Conservation (phyloP, 1,139 yeast genomes). For the Hemisphaericaspora lyxosophila region DNA sequence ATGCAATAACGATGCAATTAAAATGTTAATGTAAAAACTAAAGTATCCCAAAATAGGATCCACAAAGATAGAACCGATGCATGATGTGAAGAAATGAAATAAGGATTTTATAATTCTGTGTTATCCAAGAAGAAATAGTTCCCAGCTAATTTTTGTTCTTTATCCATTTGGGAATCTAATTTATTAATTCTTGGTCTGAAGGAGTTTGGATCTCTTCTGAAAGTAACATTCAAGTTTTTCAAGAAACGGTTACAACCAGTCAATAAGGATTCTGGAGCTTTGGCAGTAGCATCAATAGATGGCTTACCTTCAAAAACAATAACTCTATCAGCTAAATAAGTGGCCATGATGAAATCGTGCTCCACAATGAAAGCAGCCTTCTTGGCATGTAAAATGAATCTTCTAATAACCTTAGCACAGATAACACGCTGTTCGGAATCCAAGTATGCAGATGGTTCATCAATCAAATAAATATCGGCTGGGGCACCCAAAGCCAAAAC, state of each 20-base stretch:
- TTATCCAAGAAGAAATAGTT: constrained; percentile 94
- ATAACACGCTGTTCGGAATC: constrained; percentile 99
- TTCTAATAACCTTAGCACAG: constrained; percentile 96
- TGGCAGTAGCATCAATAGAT: constrained; percentile 78
- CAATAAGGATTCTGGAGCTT: constrained; percentile 84
- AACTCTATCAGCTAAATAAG: constrained; percentile 96
- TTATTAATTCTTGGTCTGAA: constrained; percentile 98
- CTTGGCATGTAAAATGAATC: constrained; percentile 92
- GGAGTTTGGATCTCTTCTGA: constrained; percentile 98
- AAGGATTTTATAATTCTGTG: constrained; percentile 25
- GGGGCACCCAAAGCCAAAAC: constrained; percentile 90
- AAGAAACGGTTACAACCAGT: constrained; percentile 97
- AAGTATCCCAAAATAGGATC: constrained; percentile 3
- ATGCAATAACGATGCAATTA: constrained; percentile 4
- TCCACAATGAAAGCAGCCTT: constrained; percentile 97
- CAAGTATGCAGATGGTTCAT: constrained; percentile 97
- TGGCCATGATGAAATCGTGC: constrained; percentile 99
- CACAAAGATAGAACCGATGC: constrained; percentile 5
- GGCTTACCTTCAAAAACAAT: constrained; percentile 97
- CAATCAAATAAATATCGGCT: constrained; percentile 94
- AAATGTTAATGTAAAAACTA: constrained; percentile 6
- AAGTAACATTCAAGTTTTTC: constrained; percentile 95
- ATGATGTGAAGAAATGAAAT: constrained; percentile 5
- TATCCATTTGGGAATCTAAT: constrained; percentile 97
- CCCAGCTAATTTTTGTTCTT: constrained; percentile 88